Percentiles rank a stretch among this genome's conserved stretches.
phyloP scores from a whole-genome alignment of 148 eudicot species.

The Cornus florida region DNA sequence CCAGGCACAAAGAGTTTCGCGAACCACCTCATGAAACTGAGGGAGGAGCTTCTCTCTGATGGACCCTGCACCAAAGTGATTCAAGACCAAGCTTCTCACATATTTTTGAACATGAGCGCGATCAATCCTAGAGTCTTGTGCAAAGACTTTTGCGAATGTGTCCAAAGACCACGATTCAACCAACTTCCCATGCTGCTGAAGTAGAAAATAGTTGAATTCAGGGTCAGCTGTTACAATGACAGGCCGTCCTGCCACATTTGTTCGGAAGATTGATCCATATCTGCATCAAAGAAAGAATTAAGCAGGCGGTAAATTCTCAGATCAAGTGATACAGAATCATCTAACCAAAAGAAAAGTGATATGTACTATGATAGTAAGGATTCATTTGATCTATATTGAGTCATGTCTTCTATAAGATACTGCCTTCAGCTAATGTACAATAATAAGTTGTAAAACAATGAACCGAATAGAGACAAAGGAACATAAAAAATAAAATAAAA shows the following conservation, averaged over 20 bases:
- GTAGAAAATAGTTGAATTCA: slow-evolving; percentile 26
- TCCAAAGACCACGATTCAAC: slow-evolving; percentile 30
- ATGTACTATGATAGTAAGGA: too few species aligned
- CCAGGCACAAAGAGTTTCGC: slow-evolving; percentile 16
- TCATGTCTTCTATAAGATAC: too few species aligned
- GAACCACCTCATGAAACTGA: slow-evolving; percentile 11
- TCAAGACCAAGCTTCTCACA: slow-evolving; percentile 20
- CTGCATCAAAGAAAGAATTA: slow-evolving; percentile 1
- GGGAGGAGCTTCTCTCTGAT: slow-evolving; percentile 20
- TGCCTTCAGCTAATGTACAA: too few species aligned
- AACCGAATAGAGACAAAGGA: too few species aligned
- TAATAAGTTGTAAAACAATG: too few species aligned
- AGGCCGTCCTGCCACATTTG: slow-evolving; percentile 27
- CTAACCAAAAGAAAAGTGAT: too few species aligned
- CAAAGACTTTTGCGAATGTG: slow-evolving; percentile 27
- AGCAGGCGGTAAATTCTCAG: too few species aligned
- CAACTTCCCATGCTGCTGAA: slow-evolving; percentile 23
- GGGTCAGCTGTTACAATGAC: slow-evolving; percentile 32
- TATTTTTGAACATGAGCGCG: slow-evolving; percentile 6
- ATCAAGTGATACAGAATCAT: too few species aligned
- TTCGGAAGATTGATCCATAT: slow-evolving; percentile 27
- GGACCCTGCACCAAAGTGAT: slow-evolving; percentile 21
- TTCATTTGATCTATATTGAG: too few species aligned
- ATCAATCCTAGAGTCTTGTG: slow-evolving; percentile 8
- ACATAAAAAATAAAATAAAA: too few species aligned